Percentiles rank a stretch among this genome's conserved stretches.
Evolutionary conservation across 2,329 filamentous ascomycete genomes (phyloP).

Genomic region (Diaporthe sp.): DNA sequence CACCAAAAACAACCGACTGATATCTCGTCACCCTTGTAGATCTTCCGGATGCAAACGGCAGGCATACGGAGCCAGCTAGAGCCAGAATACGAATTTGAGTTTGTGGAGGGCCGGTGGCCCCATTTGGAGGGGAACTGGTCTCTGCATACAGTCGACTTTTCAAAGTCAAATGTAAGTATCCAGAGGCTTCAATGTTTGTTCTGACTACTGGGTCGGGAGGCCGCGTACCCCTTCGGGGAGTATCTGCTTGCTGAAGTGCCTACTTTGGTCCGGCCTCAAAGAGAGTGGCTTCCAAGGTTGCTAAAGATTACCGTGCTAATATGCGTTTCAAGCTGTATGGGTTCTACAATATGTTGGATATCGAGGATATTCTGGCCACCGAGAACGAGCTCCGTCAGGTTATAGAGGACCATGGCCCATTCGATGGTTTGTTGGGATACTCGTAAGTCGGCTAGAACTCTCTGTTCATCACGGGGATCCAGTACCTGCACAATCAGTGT

Average conservation of each 20-base stretch:
- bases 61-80: constrained; percentile 38
- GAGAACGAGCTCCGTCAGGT: constrained; percentile 40
- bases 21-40: constrained; percentile 31
- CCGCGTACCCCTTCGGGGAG: background rate
- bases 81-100: constrained; percentile 40
- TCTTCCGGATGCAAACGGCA: constrained; percentile 41
- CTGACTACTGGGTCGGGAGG: background rate
- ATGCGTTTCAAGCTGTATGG: constrained; percentile 33
- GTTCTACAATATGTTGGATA: constrained; percentile 37
- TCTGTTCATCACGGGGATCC: background rate
- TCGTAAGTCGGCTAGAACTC: constrained; percentile 28
- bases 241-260: background rate
- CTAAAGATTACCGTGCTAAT: background rate
- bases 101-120: constrained; percentile 40
- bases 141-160: constrained; percentile 40
- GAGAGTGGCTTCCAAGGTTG: constrained; percentile 3
- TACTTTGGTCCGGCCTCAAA: background rate
- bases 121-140: constrained; percentile 41
- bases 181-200: no score
- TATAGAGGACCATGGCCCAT: constrained; percentile 40
- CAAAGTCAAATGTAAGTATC: constrained; percentile 39
- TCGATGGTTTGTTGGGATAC: constrained; percentile 38
- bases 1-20: background rate
- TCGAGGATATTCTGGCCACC: constrained; percentile 40
- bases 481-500: background rate